Percentiles rank a stretch among this genome's conserved stretches.
Conservation (phyloP, 2,329 filamentous ascomycete species). For the Pyricularia sp. region DNA sequence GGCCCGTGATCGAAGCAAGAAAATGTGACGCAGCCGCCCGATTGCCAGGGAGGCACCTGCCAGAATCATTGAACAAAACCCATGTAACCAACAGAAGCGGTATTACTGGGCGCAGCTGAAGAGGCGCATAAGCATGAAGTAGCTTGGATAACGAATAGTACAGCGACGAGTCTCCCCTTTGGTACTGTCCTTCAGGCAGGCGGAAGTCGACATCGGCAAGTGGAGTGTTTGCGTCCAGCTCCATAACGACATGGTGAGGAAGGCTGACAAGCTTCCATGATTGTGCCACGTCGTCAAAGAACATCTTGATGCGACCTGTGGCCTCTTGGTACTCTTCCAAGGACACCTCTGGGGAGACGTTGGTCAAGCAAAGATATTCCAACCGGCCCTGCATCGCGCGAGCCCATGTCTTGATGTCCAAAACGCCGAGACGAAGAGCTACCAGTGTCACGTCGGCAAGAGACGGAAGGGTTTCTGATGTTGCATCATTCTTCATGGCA, state of each 20-base stretch:
- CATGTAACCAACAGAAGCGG: conserved; percentile 28
- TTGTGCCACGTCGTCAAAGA: conserved; percentile 28
- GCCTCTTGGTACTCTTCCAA: conserved; percentile 18
- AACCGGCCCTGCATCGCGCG: conserved; percentile 23
- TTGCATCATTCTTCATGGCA: conserved; percentile 22
- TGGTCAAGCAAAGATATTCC: conserved; percentile 19
- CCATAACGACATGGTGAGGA: conserved; percentile 11
- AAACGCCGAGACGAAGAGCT: conserved; percentile 22
- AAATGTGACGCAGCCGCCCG: conserved; percentile 3
- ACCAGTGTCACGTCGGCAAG: conserved; percentile 27
- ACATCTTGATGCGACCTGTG: conserved; percentile 19
- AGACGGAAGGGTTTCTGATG: conserved; percentile 21
- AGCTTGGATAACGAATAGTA: conserved; percentile 19
- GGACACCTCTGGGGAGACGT: conserved; percentile 14
- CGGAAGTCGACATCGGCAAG: conserved; percentile 10
- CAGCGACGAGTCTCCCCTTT: background rate
- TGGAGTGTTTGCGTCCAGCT: conserved; percentile 10
- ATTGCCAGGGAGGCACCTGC: conserved; percentile 6
- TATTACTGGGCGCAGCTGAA: conserved; percentile 12
- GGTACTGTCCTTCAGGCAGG: background rate
- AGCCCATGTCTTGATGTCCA: conserved; percentile 23
- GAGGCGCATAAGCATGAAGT: conserved; percentile 22
- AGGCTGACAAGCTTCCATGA: conserved; percentile 30
- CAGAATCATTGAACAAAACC: conserved; percentile 24
- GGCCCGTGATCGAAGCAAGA: background rate